Evolutionary conservation across 805 yeast species (phyloP), one percentile per base, ranked within the genome.

Genomic region (Jamesozyma piceae): DNA sequence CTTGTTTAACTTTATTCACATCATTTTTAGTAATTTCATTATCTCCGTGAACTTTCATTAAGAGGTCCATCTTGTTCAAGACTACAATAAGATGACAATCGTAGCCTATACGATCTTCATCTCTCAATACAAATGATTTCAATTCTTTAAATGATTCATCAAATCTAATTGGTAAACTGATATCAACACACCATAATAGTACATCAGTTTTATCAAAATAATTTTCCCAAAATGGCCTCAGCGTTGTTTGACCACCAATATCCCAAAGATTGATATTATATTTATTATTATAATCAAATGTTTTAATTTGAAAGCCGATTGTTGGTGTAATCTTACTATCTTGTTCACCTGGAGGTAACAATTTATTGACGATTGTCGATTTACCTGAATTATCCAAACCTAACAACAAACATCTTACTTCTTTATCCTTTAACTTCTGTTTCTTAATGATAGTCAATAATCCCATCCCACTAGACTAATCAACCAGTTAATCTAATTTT

Each of bases 331-430:
- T 78, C n/a, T 66, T 66, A 6, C 58, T 52, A 9, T 39, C 22
- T 49, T 71, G 66, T 21, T 68, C 48, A 5, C 46, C 43, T 15
- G 20, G 26, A 48, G 63, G 59, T 29, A 82, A 66, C 14, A 85
- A 55, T 17, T 67, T 57, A 44, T 78, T 78, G 19, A 88, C 80
- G 2, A 90, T 74, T 0, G 96, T 84, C 2, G 96, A 83, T 60
- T 89, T 89, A 2, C 97, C 97, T 0, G 95, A 75, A 60, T 86
- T 87, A 57, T 89, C 97, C 3, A 89, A 73, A 0, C 97, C 97
- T 11, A 89, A 71, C 44, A 85, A 69, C 19, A 90, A 67, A 21
- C 87, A 72, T 19, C 96, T 67, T 28, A 84, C 64, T 59, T 88
- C 95, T 42, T 71, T 69, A 50, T 86, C 95, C 59, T 85, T 87